Conservation (phyloP, 208 protist genomes). For the Dictyostelium gargantuum region DNA sequence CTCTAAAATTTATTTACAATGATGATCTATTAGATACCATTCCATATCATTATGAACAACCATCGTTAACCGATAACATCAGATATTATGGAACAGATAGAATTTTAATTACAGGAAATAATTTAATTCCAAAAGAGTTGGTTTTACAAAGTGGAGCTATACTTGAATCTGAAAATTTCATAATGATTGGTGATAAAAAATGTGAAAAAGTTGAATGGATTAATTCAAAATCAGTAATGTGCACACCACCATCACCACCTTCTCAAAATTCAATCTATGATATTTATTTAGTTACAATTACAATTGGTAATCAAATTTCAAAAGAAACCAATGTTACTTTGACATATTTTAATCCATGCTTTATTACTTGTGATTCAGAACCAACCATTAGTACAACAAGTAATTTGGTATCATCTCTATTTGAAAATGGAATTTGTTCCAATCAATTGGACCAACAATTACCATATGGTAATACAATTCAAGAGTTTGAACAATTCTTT, state of each 20-base stretch:
- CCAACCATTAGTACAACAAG: not conserved
- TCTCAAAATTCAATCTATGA: not conserved
- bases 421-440: not conserved
- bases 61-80: too few species aligned
- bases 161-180: not conserved
- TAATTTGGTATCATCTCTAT: not conserved
- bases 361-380: not conserved
- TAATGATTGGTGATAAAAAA: not conserved
- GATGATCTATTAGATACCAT: not conserved
- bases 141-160: not conserved
- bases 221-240: not conserved
- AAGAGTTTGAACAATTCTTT: not conserved
- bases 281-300: not conserved
- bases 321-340: not conserved
- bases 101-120: not conserved
- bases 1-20: not conserved
- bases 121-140: not conserved
- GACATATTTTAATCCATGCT: not conserved
- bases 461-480: not conserved
- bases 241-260: not conserved
- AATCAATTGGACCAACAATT: not conserved
- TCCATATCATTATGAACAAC: too few species aligned
- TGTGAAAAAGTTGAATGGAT: not conserved
- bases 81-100: too few species aligned
- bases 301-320: not conserved